Evolutionary conservation across 805 yeast species (phyloP).

Genomic region (Starmerella potacharoeniae): DNA sequence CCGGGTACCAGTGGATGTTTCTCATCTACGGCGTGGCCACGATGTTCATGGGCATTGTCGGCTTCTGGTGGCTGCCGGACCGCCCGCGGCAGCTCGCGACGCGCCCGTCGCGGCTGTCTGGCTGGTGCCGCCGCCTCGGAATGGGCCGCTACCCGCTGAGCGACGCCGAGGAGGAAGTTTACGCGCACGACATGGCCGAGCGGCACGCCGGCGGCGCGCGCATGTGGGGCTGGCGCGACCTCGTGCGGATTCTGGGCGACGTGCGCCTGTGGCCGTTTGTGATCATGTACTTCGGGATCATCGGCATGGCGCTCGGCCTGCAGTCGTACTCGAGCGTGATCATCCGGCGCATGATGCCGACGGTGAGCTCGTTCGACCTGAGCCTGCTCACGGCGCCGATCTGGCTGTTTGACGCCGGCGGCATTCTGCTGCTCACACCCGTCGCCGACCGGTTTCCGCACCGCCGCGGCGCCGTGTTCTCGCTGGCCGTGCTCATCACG

Average conservation of each 20-base stretch:
- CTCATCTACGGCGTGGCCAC: slow-evolving; percentile 65
- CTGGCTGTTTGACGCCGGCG: slow-evolving; percentile 75
- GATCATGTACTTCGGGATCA: slow-evolving; percentile 86
- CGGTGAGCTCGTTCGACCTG: slow-evolving; percentile 51
- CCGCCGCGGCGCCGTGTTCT: slow-evolving; percentile 51
- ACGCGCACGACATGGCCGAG: slow-evolving; percentile 37
- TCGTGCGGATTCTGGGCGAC: slow-evolving; percentile 46
- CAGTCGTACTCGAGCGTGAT: slow-evolving; percentile 74
- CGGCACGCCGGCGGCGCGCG: slow-evolving; percentile 19
- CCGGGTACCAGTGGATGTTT: slow-evolving; percentile 85
- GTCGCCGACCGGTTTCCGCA: slow-evolving; percentile 58
- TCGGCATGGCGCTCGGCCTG: slow-evolving; percentile 76
- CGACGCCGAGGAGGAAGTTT: slow-evolving; percentile 35
- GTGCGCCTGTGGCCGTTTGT: slow-evolving; percentile 66
- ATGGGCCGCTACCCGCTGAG: slow-evolving; percentile 30
- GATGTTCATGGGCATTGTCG: slow-evolving; percentile 47
- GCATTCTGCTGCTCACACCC: slow-evolving; percentile 68
- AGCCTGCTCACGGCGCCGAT: slow-evolving; percentile 78
- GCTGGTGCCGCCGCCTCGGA: not conserved
- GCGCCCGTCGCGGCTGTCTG: not conserved
- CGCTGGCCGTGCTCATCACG: slow-evolving; percentile 50
- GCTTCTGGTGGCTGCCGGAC: slow-evolving; percentile 81
- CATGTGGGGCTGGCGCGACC: slow-evolving; percentile 50
- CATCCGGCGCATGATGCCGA: slow-evolving; percentile 52
- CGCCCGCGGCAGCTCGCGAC: slow-evolving; percentile 37